Base-by-base conservation (phyloP, 768 basidiomycete species). In the Agrocybe praecox region DNA sequence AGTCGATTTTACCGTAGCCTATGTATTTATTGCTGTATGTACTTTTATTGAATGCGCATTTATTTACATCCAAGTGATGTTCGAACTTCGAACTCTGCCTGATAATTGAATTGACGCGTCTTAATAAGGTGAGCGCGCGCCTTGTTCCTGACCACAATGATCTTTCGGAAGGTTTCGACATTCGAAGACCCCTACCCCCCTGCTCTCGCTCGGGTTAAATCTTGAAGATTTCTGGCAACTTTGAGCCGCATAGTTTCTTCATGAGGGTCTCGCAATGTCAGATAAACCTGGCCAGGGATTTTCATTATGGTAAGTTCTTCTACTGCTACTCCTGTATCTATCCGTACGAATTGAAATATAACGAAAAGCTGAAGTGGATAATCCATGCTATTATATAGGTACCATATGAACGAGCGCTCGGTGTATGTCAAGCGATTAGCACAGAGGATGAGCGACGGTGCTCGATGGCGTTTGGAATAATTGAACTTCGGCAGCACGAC, bases 391-490 rank as follows among this genome's bases (percentile, higher is more conserved):
- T 44, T 50, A 34, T 50, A 26, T 15, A 33, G 48, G 29, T 17
- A 5, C 33, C 2, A 34, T 29, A 44, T 45, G 34, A 51, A 43
- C 49, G 29, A 49, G 44, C 50, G 4, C 19, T 45, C 10, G 36
- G 6, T 17, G 43, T 36, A 19, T 40, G 18, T 33, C 21, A 50
- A 32, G 32, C 26, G 53, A 11, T 51, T 48, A 63, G 47, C 68
- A 71, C 22, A 65, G 58, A 10, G 73, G 72, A 46, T 72, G 70
- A 2, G 74, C 71, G 44, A 67, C 61, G 8, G 66, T 65, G 42
- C 60, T 62, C 1, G 73, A 74, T 18, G 71, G 62, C 19, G 72
- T 74, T 54, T 74, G 64, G 67, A 74, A 74, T 15, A 74, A 51
- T 9, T 58, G 54, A 22, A 74, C 73, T 53, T 75, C 74, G 33